phyloP scores from a whole-genome alignment of 164 flowering plant genomes.

The Hamamelis virginiana region DNA sequence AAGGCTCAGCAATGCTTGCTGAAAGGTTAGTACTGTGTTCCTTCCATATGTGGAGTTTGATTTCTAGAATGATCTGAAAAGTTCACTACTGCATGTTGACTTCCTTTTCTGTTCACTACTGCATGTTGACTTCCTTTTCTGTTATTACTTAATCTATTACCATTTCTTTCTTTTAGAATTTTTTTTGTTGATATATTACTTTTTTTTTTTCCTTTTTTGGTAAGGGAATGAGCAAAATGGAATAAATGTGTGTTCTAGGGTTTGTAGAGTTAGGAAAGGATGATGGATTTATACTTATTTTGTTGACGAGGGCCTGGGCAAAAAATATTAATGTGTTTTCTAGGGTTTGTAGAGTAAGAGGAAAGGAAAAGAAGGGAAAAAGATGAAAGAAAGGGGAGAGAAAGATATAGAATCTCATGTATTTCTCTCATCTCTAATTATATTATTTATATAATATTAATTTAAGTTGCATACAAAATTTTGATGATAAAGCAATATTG shows the following conservation, averaged over 20 bases:
- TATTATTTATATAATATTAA: background rate
- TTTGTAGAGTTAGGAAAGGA: too few species aligned
- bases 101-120: background rate
- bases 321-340: too few species aligned
- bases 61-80: background rate
- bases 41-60: background rate
- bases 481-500: background rate
- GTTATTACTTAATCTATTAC: background rate
- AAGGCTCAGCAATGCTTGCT: conserved; percentile 94
- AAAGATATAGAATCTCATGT: background rate
- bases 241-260: background rate
- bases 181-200: background rate
- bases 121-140: background rate
- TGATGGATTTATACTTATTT: too few species aligned
- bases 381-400: background rate
- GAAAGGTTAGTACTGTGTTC: conserved; percentile 57
- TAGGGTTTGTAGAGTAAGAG: background rate
- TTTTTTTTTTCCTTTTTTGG: too few species aligned
- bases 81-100: background rate
- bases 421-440: background rate
- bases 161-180: background rate
- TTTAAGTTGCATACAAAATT: background rate
- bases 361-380: background rate
- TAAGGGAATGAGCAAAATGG: too few species aligned
- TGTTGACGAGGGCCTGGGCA: background rate